These are phyloP conservation scores for Balansia obtecta DNA, from an alignment of 2,329 filamentous ascomycete genomes.

Conservation along the genomic window DNA sequence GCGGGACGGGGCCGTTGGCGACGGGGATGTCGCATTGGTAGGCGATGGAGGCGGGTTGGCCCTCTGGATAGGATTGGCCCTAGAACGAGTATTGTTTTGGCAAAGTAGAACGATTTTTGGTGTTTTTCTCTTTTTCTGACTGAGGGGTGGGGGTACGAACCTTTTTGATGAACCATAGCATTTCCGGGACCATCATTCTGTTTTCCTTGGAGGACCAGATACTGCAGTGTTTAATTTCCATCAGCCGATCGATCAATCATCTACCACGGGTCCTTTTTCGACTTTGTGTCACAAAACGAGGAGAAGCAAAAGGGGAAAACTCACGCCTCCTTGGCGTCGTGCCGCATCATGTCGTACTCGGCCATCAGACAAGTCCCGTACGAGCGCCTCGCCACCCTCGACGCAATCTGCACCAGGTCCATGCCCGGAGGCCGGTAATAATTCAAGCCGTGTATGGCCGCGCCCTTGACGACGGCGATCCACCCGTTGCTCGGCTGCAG, in stretches of 20 bases:
- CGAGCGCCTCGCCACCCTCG: slow-evolving; percentile 23
- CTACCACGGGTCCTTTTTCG: too few species aligned
- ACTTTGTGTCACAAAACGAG: too few species aligned
- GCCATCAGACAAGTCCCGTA: slow-evolving; percentile 24
- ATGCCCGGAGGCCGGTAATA: slow-evolving; percentile 16
- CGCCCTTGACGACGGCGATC: slow-evolving; percentile 38
- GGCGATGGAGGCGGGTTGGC: slow-evolving; percentile 22
- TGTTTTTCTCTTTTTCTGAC: too few species aligned
- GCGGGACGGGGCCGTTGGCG: slow-evolving; percentile 20
- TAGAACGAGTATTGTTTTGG: slow-evolving; percentile 5
- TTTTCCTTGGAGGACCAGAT: slow-evolving; percentile 27
- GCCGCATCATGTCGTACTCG: slow-evolving; percentile 23
- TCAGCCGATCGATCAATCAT: too few species aligned
- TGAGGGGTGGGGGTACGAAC: slow-evolving; percentile 14
- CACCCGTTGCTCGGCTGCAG: slow-evolving; percentile 36
- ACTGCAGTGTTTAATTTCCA: slow-evolving; percentile 11
- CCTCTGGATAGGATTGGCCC: slow-evolving; percentile 26
- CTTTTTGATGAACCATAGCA: slow-evolving; percentile 28
- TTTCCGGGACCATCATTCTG: slow-evolving; percentile 22
- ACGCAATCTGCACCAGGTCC: slow-evolving; percentile 19
- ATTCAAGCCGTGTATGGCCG: slow-evolving; percentile 29
- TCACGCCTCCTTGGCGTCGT: slow-evolving; percentile 24
- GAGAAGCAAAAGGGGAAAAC: slow-evolving; percentile 1
- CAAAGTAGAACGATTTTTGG: too few species aligned
- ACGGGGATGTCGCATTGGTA: slow-evolving; percentile 27